These are phyloP conservation scores for Brachypodium distachyon DNA, from an alignment of 202 grass and related monocot species.

Conservation along the genomic window DNA sequence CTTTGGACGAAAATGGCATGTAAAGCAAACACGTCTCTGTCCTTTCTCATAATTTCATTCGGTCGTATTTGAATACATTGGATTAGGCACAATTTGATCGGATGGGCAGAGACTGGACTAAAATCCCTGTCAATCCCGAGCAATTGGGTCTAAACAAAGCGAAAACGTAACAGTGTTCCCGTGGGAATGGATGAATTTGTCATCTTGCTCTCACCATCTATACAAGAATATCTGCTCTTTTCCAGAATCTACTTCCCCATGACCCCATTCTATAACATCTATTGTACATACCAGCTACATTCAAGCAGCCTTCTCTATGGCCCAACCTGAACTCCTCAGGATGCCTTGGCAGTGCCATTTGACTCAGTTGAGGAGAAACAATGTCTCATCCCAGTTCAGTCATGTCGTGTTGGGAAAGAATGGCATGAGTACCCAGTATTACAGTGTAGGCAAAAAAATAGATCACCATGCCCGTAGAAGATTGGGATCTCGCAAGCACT, in stretches of 20 bases:
- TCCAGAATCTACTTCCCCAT: not conserved
- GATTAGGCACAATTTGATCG: not conserved
- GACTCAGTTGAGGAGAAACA: not conserved
- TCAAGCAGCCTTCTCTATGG: not conserved
- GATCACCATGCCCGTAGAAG: conserved; percentile 28
- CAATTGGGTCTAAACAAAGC: not conserved
- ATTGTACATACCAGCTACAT: conserved; percentile 17
- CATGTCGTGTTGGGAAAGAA: not conserved
- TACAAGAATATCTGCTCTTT: conserved; percentile 28
- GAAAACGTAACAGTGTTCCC: not conserved
- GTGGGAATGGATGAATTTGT: not conserved
- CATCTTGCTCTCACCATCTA: conserved; percentile 9
- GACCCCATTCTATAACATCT: conserved; percentile 9
- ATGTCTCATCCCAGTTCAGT: not conserved
- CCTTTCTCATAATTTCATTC: not conserved
- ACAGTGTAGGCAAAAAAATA: not conserved
- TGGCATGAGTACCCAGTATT: not conserved
- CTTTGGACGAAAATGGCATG: not conserved
- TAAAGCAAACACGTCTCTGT: not conserved
- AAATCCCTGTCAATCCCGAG: not conserved
- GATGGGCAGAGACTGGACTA: not conserved
- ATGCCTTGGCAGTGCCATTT: not conserved
- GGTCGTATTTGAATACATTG: not conserved
- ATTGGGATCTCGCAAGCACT: conserved; percentile 52
- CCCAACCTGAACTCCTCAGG: not conserved